Conservation (phyloP, 2,329 filamentous ascomycete genomes). For the Mycosphaerella sp. region DNA sequence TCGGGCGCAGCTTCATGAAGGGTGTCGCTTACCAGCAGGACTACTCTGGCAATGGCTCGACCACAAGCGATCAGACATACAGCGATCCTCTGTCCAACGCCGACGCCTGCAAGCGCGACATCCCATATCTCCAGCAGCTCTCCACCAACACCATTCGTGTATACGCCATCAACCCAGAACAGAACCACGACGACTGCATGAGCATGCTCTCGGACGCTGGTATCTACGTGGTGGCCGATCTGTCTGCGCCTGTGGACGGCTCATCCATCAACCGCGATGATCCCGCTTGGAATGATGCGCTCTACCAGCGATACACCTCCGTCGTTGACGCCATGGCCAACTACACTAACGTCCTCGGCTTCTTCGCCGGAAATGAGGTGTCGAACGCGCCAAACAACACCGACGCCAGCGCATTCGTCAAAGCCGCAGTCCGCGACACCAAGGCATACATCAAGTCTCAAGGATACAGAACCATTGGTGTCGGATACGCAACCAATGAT, state of each 20-base stretch:
- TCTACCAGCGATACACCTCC: slow-evolving; percentile 73
- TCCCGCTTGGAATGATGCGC: slow-evolving; percentile 69
- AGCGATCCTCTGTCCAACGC: slow-evolving; percentile 74
- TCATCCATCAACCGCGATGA: slow-evolving; percentile 78
- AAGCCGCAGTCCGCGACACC: slow-evolving; percentile 92
- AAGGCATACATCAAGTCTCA: slow-evolving; percentile 87
- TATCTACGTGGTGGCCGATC: slow-evolving; percentile 92
- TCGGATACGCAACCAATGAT: slow-evolving; percentile 95
- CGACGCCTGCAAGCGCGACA: slow-evolving; percentile 70
- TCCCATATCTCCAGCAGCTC: slow-evolving; percentile 71
- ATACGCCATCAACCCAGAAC: slow-evolving; percentile 78
- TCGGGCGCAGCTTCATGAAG: slow-evolving; percentile 64
- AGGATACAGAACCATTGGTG: slow-evolving; percentile 70
- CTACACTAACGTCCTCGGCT: slow-evolving; percentile 89
- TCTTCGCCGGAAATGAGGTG: slow-evolving; percentile 98
- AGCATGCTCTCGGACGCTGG: slow-evolving; percentile 69
- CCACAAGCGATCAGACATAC: slow-evolving; percentile 51
- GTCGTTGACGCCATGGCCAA: slow-evolving; percentile 76
- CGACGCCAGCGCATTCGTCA: slow-evolving; percentile 84
- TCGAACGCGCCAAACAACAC: slow-evolving; percentile 87
- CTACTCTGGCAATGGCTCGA: slow-evolving; percentile 40
- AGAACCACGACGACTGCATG: slow-evolving; percentile 82
- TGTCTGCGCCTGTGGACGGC: slow-evolving; percentile 61
- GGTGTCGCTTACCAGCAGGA: slow-evolving; percentile 94
- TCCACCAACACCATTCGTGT: slow-evolving; percentile 91